These are phyloP conservation scores for Phytophthora nicotianae DNA, from an alignment of 352 stramenopile species.

Conservation along the genomic window DNA sequence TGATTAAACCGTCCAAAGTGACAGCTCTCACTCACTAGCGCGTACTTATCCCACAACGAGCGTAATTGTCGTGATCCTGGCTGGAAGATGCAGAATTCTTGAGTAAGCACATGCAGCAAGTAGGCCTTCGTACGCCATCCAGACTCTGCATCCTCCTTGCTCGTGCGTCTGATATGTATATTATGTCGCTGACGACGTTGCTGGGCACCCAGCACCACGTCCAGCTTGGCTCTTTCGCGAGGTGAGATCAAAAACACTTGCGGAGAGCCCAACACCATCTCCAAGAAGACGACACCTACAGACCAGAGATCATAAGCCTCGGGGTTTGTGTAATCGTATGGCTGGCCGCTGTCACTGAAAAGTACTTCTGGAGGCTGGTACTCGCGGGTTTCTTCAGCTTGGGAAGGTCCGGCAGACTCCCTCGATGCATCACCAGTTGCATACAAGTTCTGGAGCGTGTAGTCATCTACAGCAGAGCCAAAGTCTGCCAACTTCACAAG, in stretches of 20 bases:
- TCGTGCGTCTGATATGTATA: conserved; percentile 19
- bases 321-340: conserved; percentile 65
- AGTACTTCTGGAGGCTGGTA: conserved; percentile 95
- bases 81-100: conserved; percentile 88
- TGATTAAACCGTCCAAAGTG: conserved; percentile 92
- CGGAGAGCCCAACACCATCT: conserved; percentile 94
- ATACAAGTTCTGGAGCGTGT: conserved; percentile 81
- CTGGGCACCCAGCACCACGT: conserved; percentile 69
- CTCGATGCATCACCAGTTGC: conserved; percentile 47
- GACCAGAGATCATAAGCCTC: conserved; percentile 92
- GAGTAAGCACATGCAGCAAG: conserved; percentile 75
- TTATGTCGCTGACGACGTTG: conserved; percentile 38
- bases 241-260: conserved; percentile 84
- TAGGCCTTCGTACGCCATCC: conserved; percentile 62
- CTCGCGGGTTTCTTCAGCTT: conserved; percentile 93
- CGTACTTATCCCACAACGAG: conserved; percentile 68
- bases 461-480: conserved; percentile 85
- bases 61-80: conserved; percentile 58
- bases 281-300: conserved; percentile 96
- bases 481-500: conserved; percentile 89
- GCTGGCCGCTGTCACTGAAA: conserved; percentile 58
- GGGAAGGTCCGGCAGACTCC: conserved; percentile 65
- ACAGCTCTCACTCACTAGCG: conserved; percentile 79
- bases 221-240: conserved; percentile 91
- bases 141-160: conserved; percentile 18